These are phyloP conservation scores for Ophidiomyces ophidiicola DNA, from an alignment of 2,329 filamentous ascomycete genomes.

Conservation along the genomic window DNA sequence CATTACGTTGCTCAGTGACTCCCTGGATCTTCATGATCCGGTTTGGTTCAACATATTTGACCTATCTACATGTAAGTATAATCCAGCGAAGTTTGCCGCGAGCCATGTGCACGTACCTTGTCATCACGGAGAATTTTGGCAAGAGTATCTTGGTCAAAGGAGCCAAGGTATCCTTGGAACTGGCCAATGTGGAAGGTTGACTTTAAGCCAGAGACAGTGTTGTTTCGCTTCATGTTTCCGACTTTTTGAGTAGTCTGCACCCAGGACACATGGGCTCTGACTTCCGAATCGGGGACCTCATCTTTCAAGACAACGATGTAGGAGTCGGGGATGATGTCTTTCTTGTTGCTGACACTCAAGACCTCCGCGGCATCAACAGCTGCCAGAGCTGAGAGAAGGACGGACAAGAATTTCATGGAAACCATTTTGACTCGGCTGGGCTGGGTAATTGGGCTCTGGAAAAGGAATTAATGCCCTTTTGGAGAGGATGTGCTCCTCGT, in stretches of 20 bases:
- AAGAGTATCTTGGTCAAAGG: constrained; percentile 13
- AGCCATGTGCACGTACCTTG: constrained; percentile 7
- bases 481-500: neutral
- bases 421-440: constrained; percentile 9
- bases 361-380: constrained; percentile 12
- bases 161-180: constrained; percentile 13
- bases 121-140: constrained; percentile 11
- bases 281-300: constrained; percentile 10
- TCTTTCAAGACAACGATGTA: constrained; percentile 17
- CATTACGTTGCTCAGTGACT: constrained; percentile 16
- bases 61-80: constrained; percentile 10
- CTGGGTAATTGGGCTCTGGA: neutral
- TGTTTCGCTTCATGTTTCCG: constrained; percentile 4
- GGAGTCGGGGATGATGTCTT: constrained; percentile 13
- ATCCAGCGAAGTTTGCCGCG: neutral
- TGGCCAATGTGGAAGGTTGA: constrained; percentile 10
- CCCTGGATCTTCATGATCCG: constrained; percentile 7
- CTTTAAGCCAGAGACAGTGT: constrained; percentile 8
- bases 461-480: no score
- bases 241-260: constrained; percentile 9
- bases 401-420: constrained; percentile 14
- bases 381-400: constrained; percentile 10
- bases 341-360: constrained; percentile 6
- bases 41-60: constrained; percentile 15
- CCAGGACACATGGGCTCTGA: constrained; percentile 13